Evolutionary conservation across 495 filamentous ascomycete species (phyloP).

Genomic region (Pseudomonodictys pantanalensis): DNA sequence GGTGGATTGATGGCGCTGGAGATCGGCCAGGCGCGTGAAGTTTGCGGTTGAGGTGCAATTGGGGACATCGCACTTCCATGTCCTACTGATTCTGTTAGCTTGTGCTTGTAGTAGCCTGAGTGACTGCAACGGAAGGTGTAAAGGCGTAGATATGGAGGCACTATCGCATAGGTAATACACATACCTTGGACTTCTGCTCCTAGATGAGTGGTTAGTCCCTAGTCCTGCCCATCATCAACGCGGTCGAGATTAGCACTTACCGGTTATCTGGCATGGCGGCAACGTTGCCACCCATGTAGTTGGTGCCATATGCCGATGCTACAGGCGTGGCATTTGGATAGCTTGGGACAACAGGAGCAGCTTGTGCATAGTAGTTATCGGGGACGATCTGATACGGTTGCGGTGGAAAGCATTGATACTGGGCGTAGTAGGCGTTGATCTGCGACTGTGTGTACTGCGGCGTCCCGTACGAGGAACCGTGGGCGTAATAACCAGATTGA

Average conservation of each 20-base stretch:
- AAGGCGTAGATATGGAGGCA: background rate
- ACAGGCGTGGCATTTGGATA: background rate
- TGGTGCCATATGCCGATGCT: background rate
- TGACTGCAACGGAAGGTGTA: background rate
- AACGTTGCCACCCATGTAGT: background rate
- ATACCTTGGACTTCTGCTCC: background rate
- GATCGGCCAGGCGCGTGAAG: constrained; percentile 54
- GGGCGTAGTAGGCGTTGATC: constrained; percentile 23
- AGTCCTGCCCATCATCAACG: background rate
- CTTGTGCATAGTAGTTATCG: constrained; percentile 6
- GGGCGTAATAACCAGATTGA: background rate
- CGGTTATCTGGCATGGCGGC: background rate
- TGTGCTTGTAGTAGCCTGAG: background rate
- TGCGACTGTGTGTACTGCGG: constrained; percentile 26
- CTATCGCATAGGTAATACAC: background rate
- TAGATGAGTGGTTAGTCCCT: background rate
- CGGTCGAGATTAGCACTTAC: background rate
- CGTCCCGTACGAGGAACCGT: background rate
- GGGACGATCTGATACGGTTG: constrained; percentile 20
- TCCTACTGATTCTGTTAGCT: constrained; percentile 26
- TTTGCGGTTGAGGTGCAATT: constrained; percentile 45
- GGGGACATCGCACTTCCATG: constrained; percentile 47
- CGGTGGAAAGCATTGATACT: constrained; percentile 19
- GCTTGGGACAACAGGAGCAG: background rate
- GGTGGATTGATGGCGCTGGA: constrained; percentile 53